phyloP scores from a whole-genome alignment of 305 asterid genomes.

The Fraxinus angustifolia region DNA sequence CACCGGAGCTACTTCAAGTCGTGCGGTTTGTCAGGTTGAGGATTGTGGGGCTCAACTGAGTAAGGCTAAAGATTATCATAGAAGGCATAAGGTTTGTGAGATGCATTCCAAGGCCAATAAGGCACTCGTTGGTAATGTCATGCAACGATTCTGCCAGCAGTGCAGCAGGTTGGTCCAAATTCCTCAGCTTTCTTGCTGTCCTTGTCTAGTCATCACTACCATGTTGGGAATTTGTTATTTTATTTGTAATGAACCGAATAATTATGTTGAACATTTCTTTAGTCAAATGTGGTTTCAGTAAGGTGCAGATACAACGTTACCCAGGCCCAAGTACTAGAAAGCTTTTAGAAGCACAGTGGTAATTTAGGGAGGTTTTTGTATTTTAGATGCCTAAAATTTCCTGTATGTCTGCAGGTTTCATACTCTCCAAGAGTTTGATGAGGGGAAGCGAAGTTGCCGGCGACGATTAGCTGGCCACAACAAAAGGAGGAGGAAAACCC shows the following conservation, averaged over 20 bases:
- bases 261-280: not conserved
- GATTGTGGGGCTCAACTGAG: constrained; percentile 69
- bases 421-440: constrained; percentile 77
- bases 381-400: constrained; percentile 15
- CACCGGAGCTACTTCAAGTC: constrained; percentile 37
- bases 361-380: not conserved
- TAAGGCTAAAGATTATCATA: constrained; percentile 69
- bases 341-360: not conserved
- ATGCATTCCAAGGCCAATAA: constrained; percentile 66
- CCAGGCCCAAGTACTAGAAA: not conserved
- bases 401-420: constrained; percentile 52
- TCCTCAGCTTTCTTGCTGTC: not conserved
- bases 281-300: not conserved
- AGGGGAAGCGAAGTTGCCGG: constrained; percentile 74
- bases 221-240: not conserved
- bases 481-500: constrained; percentile 80
- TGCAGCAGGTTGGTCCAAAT: constrained; percentile 61
- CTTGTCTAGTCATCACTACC: not conserved
- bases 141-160: constrained; percentile 92
- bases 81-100: constrained; percentile 83
- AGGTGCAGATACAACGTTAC: not conserved
- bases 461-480: constrained; percentile 79
- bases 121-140: constrained; percentile 61
- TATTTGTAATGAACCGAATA: not conserved
- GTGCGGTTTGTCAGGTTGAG: constrained; percentile 71